These are phyloP conservation scores for Nepenthes mirabilis DNA, from an alignment of 148 eudicot genomes.

Conservation along the genomic window DNA sequence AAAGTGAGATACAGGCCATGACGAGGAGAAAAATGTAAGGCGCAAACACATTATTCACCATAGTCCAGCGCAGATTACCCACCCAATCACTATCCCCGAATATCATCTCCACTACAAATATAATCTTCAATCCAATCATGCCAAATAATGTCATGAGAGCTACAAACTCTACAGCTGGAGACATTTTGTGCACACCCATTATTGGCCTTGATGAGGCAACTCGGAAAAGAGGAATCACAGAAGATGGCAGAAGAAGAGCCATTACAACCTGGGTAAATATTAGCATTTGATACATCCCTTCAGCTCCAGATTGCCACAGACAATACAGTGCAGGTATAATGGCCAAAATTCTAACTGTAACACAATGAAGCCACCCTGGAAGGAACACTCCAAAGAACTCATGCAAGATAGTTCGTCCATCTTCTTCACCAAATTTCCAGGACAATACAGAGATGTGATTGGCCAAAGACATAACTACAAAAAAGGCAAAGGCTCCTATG, in stretches of 20 bases:
- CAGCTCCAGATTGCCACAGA: constrained; percentile 72
- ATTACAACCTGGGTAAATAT: constrained; percentile 68
- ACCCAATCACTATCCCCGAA: constrained; percentile 90
- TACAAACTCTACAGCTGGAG: constrained; percentile 59
- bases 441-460: constrained; percentile 64
- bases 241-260: constrained; percentile 79
- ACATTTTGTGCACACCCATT: constrained; percentile 67
- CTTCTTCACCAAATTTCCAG: constrained; percentile 55
- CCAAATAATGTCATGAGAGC: constrained; percentile 53
- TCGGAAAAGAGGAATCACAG: constrained; percentile 82
- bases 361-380: constrained; percentile 92
- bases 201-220: constrained; percentile 65
- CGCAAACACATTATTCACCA: constrained; percentile 33
- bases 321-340: constrained; percentile 61
- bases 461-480: constrained; percentile 50
- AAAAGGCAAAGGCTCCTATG: constrained; percentile 35
- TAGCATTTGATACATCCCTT: constrained; percentile 77
- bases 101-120: constrained; percentile 72
- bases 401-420: constrained; percentile 47
- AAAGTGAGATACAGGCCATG: constrained; percentile 37
- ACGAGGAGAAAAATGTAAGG: constrained; percentile 51
- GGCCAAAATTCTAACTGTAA: constrained; percentile 61
- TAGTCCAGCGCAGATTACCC: constrained; percentile 57
- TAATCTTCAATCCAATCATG: constrained; percentile 57
- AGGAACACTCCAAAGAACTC: constrained; percentile 61